Evolutionary conservation across 768 basidiomycete genomes (phyloP).

Genomic region (Suillus hirtellus): DNA sequence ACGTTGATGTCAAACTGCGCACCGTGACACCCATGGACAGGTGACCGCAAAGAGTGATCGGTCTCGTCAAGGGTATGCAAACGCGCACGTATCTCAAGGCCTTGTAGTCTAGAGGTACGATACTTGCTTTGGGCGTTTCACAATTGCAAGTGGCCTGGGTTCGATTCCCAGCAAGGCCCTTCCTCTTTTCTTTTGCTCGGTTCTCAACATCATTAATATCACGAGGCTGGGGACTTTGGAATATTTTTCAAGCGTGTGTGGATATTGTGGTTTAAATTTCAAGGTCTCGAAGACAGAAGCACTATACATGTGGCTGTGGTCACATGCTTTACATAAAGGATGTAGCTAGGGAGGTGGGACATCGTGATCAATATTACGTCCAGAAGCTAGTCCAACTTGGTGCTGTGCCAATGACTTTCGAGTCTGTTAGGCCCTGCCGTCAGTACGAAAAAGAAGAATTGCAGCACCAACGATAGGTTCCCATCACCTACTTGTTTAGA

Average conservation of each 20-base stretch:
- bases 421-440: too few species aligned
- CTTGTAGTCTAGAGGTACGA: conserved; percentile 41
- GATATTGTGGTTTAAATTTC: neutral
- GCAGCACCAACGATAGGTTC: neutral
- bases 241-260: neutral
- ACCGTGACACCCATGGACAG: too few species aligned
- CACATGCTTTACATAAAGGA: neutral
- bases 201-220: neutral
- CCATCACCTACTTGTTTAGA: too few species aligned
- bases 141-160: conserved; percentile 26
- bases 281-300: neutral
- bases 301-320: neutral
- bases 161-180: conserved; percentile 26
- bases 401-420: too few species aligned
- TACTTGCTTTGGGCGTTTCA: conserved; percentile 36
- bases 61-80: neutral
- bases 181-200: conserved; percentile 8
- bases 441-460: neutral
- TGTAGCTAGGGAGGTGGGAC: neutral
- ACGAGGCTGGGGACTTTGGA: neutral
- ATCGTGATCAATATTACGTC: too few species aligned
- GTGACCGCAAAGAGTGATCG: too few species aligned
- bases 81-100: conserved; percentile 9
- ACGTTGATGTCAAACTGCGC: too few species aligned
- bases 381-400: too few species aligned